Evolutionary conservation across 2,329 filamentous ascomycete genomes (phyloP), one percentile per base, ranked within the genome.

Genomic region (Aspergillus sp.): DNA sequence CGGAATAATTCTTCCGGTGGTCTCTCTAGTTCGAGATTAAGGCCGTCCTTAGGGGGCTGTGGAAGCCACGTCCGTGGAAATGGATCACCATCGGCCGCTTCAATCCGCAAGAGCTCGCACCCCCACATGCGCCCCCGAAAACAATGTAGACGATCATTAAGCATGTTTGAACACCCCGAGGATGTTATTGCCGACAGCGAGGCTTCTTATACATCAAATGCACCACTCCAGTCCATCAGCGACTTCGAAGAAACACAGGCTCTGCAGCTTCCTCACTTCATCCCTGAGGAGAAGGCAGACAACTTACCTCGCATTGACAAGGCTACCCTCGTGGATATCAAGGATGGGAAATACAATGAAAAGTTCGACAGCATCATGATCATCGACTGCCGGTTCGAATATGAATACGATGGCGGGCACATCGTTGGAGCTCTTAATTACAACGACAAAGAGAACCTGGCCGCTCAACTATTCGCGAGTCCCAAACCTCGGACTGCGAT

Each of bases 321-420:
- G 70, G 82, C 86, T 49, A 96, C 92, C 3, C 83, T 99, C 72
- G 78, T 96, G 55, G 85, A 92, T n/a, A 84, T 99, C 36, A 82
- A 99, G 60, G 89, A 96, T 74, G 92, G 92, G 60, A 89, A 90
- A 66, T 96, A 88, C 76, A 85, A 86, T 67, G 82, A 87, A 24
- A 75, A 85, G 22, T 98, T 90, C 73, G 87, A 92, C 59, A 85
- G 93, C 71, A 88, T 91, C 72, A 85, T 96, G 75, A 83, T 99
- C 68, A 89, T 99, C 68, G 95, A 99, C 75, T 99, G 95, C 74
- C 90, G 95, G 18, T 99, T 99, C 72, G 95, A 99, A 81, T 99
- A 99, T 74, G 95, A 99, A 77, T 99, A 96, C 72, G 89, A 96
- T 15, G 95, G 95, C 56, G 95, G 95, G 34, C 95, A 99, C 74